A percentile compares a stretch with the other conserved stretches of the same genome.
Evolutionary conservation across 2,329 filamentous ascomycete species (phyloP).

Genomic region (Septoria petroselini): DNA sequence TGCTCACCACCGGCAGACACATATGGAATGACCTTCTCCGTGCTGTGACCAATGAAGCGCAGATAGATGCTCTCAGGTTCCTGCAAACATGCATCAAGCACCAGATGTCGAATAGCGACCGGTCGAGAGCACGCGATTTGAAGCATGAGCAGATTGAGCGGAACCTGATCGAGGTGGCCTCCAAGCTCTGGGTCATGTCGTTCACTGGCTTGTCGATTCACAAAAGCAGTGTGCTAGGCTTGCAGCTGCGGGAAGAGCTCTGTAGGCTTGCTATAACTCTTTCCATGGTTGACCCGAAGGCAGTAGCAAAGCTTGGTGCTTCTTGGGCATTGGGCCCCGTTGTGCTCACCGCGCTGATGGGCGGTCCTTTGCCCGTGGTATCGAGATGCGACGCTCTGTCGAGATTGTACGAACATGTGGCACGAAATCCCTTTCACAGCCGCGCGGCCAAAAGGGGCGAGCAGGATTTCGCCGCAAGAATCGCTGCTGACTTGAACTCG

Average conservation of each 20-base stretch:
- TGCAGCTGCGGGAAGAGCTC: not conserved
- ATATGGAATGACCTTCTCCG: not conserved
- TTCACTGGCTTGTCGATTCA: not conserved
- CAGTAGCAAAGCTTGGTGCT: not conserved
- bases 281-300: not conserved
- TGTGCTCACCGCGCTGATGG: not conserved
- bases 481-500: slow-evolving; percentile 1
- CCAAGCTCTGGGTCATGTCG: slow-evolving; percentile 2
- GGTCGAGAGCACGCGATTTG: not conserved
- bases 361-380: not conserved
- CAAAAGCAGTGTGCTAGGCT: not conserved
- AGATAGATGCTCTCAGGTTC: not conserved
- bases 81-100: not conserved
- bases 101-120: not conserved
- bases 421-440: not conserved
- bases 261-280: not conserved
- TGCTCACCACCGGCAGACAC: not conserved
- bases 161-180: slow-evolving; percentile 5
- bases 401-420: not conserved
- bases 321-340: not conserved
- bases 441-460: not conserved
- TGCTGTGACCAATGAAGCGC: not conserved
- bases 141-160: not conserved
- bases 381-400: not conserved
- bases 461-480: not conserved